A percentile compares a stretch with the other conserved stretches of the same genome.
phyloP scores from a whole-genome alignment of 352 stramenopile species.

The Elongisporangium anandrum region DNA sequence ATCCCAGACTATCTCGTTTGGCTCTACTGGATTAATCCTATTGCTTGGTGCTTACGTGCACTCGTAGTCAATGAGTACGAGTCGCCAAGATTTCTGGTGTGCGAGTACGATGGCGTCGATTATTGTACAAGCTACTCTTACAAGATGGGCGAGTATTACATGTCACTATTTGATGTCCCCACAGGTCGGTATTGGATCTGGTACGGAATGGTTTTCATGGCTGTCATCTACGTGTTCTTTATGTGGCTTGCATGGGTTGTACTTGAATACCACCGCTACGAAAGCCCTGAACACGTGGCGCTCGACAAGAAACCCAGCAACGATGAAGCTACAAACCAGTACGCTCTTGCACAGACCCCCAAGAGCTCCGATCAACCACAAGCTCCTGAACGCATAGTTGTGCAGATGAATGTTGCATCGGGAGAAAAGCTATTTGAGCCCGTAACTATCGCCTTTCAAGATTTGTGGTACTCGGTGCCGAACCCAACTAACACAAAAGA shows the following conservation, averaged over 20 bases:
- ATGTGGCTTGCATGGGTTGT: slow-evolving; percentile 28
- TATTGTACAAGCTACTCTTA: slow-evolving; percentile 27
- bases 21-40: slow-evolving; percentile 60
- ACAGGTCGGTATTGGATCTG: slow-evolving; percentile 24
- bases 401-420: slow-evolving; percentile 4
- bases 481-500: slow-evolving; percentile 24
- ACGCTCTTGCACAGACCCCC: slow-evolving; percentile 8
- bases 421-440: slow-evolving; percentile 16
- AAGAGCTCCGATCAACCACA: slow-evolving; percentile 3
- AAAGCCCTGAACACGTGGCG: slow-evolving; percentile 15
- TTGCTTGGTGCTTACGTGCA: slow-evolving; percentile 39
- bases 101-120: slow-evolving; percentile 28
- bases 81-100: slow-evolving; percentile 20
- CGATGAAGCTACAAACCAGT: slow-evolving; percentile 2
- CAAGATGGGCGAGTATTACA: slow-evolving; percentile 37
- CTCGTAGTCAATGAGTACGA: slow-evolving; percentile 27
- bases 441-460: slow-evolving; percentile 24
- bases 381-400: slow-evolving; percentile 5
- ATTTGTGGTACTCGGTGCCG: slow-evolving; percentile 34
- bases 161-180: slow-evolving; percentile 24
- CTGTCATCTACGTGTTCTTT: slow-evolving; percentile 28
- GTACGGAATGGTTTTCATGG: slow-evolving; percentile 32
- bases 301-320: not conserved
- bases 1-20: slow-evolving; percentile 53
- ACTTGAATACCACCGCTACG: slow-evolving; percentile 24